Evolutionary conservation across 2,329 filamentous ascomycete species (phyloP).

Genomic region (Biscogniauxia sp.): DNA sequence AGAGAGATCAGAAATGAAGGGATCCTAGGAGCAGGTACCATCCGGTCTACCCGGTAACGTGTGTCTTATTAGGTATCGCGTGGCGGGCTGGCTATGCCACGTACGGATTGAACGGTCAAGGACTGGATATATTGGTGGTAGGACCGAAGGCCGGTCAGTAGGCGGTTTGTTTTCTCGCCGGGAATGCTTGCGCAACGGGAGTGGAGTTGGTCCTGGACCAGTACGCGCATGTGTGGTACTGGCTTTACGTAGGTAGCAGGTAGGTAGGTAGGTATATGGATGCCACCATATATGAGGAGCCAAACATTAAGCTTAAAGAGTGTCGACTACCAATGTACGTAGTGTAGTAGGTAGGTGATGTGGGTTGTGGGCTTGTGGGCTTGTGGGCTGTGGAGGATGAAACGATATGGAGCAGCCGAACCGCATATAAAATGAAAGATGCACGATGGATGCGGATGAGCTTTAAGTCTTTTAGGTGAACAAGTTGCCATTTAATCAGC

Average conservation of each 20-base stretch:
- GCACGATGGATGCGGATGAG: background rate
- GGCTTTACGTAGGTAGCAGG: no score
- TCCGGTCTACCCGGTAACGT: constrained; percentile 4
- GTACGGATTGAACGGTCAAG: no score
- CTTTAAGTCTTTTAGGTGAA: background rate
- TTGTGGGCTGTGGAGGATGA: background rate
- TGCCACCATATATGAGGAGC: background rate
- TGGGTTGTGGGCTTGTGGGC: background rate
- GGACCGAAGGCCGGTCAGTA: background rate
- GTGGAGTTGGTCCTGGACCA: background rate
- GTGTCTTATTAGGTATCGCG: constrained; percentile 9
- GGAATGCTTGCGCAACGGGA: background rate
- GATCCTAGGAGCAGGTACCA: constrained; percentile 3
- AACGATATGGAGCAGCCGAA: background rate
- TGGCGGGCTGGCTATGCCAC: background rate
- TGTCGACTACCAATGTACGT: no score
- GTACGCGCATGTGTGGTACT: background rate
- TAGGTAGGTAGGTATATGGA: background rate
- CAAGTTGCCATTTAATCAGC: background rate
- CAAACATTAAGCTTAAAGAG: no score
- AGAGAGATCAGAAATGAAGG: constrained; percentile 10
- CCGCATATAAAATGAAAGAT: background rate
- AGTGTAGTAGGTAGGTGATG: no score
- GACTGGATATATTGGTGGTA: background rate
- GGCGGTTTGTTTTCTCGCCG: background rate